Evolutionary conservation across 768 basidiomycete genomes (phyloP), one percentile per base, ranked within the genome.

Genomic region (Phlebiopsis flavidoalba): DNA sequence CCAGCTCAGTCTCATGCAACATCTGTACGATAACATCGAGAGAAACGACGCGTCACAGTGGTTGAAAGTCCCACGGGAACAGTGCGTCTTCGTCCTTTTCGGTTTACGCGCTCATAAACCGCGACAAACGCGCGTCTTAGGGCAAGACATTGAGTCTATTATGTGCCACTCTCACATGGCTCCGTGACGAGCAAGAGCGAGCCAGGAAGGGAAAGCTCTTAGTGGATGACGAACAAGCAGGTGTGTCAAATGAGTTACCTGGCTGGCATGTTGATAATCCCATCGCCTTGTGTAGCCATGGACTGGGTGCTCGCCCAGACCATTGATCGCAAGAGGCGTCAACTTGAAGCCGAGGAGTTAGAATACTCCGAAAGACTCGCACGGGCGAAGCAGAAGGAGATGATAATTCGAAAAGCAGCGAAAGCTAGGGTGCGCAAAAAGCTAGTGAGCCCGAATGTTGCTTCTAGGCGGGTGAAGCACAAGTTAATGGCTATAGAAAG

Each of bases 11-110:
- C 83, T 98, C 26, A 97, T 98, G 95, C 84, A 78, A 17, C 91
- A 94, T 64, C 76, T 98, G 0, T 98, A 95, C 72, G 67, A 79
- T 6, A 80, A 88, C 0, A 89, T 97, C 49, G 93, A 95, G 70
- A 65, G 75, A n/a, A 76, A n/a, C n/a, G 76, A 49, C 85, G 85
- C 64, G 83, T 97, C 17, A 83, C 93, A 1, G 88, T 98, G 53
- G 81, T 95, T 33, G 93, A 95, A 72, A 91, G 89, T 65, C 93
- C 93, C 0, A 95, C 93, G 0, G 93, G 93, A 66, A 95, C 93
- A 24, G 93, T 92, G 60, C 71, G 83, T 67, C 47, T 37, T 11
- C 54, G 22, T 11, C 8, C 15, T 24, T 8, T 12, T 31, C 47
- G 26, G 14, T 59, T 31, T 4, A 45, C 10, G 8, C 48, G 31